Evolutionary conservation across 2,329 filamentous ascomycete species (phyloP), one percentile per base, ranked within the genome.

Genomic region (Fusarium phyllophilum): DNA sequence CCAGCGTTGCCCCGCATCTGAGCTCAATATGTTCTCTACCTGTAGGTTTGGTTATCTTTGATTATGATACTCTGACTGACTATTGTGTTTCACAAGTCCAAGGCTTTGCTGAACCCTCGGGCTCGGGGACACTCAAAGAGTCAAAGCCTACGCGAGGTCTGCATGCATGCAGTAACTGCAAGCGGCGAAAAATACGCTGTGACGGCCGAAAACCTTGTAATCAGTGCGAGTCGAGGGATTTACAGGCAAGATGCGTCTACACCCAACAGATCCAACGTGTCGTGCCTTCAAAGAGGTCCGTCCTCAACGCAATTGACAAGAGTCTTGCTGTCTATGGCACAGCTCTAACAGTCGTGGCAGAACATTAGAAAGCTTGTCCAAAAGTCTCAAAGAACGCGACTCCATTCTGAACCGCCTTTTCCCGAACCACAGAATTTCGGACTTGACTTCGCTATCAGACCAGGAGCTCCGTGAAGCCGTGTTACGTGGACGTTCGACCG

Each of bases 191-290:
- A 54, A 33, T 63, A 26, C 54, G 61, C 6, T 63, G 61, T 42
- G 61, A 63, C 22, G 61, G 61, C 14, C 61, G 52, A 29, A 44
- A 63, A 6, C 61, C 61, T 48, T 63, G 61, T 56, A 63, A 60
- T 29, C 34, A 38, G 15, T 63, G 61, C 24, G 42, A 60, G 18
- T 41, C 29, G 24, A 38, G 61, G 14, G 36, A 57, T 17, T 60
- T 44, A 39, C 34, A 34, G 20, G 41, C 54, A 36, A 26, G 22
- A n/a, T 63, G 61, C 34, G 18, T 60, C 5, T 63, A 63, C 42
- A 24, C 24, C 14, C 57, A 46, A 13, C 54, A 31, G 15, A 31
- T 14, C 1, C 34, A 38, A 6, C 61, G 61, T 29, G 15, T 38
- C 5, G 34, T 48, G 20, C 17, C 44, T 48, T 60, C 54, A 7